These are phyloP conservation scores for Entonaema liquescens DNA, from an alignment of 495 filamentous ascomycete genomes.

Conservation along the genomic window DNA sequence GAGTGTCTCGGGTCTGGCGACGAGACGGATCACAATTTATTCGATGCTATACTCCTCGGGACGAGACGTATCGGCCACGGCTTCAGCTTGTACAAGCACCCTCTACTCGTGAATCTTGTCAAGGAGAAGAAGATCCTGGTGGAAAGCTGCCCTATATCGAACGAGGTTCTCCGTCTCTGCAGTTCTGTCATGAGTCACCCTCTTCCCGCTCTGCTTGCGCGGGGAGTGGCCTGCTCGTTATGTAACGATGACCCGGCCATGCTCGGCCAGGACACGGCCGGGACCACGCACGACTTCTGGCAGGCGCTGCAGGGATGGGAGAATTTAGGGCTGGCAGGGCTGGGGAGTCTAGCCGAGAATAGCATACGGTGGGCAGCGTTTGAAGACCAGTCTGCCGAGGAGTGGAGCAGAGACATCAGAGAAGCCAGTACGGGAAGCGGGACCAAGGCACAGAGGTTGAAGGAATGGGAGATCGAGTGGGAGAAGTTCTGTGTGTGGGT, in stretches of 20 bases:
- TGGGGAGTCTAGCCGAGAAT: constrained; percentile 89
- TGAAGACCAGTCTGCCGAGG: constrained; percentile 73
- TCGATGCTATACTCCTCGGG: constrained; percentile 87
- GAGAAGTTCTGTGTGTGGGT: constrained; percentile 94
- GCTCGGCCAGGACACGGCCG: constrained; percentile 76
- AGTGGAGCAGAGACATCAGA: constrained; percentile 75
- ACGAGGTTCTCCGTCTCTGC: constrained; percentile 81
- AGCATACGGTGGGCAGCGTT: constrained; percentile 90
- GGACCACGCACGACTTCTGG: constrained; percentile 91
- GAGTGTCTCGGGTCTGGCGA: constrained; percentile 83
- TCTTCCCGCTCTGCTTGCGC: constrained; percentile 82
- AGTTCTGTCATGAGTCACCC: constrained; percentile 80
- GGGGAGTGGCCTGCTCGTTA: constrained; percentile 79
- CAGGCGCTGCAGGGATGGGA: constrained; percentile 87
- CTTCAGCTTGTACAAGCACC: constrained; percentile 89
- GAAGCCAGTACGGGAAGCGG: constrained; percentile 79
- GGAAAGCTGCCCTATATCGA: constrained; percentile 87
- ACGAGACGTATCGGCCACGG: constrained; percentile 89
- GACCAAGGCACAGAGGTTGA: constrained; percentile 73
- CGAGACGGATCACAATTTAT: constrained; percentile 82
- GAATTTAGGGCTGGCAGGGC: constrained; percentile 81
- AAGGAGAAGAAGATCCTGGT: constrained; percentile 87
- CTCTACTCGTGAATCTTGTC: constrained; percentile 83
- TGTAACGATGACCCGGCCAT: constrained; percentile 89
- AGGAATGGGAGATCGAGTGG: constrained; percentile 81